Evolutionary conservation across 2,329 filamentous ascomycete genomes (phyloP), one percentile per base, ranked within the genome.

Genomic region (Fusarium papillatum): DNA sequence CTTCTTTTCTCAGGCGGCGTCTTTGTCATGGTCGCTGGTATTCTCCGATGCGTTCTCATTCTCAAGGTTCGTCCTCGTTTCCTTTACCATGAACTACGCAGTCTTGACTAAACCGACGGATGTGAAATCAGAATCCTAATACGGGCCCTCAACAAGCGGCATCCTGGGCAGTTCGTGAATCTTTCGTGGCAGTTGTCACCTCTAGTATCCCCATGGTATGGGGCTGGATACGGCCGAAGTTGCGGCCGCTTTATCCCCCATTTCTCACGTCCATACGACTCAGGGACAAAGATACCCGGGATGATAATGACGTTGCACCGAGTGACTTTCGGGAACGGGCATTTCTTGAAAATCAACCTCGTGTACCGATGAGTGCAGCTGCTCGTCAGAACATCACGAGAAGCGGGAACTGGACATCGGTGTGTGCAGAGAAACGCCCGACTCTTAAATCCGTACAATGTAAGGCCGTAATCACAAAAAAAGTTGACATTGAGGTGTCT

Each of bases 1-100:
- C 66, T 89, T 17, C 83, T 92, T 41, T 91, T 85, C 61, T 80
- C 83, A 9, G 82, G 81, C 2, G 84, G 84, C 5, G 79, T 85
- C 26, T 83, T 85, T 36, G 83, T 86, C 53, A 77, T 84, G 2
- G 74, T 77, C 24, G 82, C 81, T 38, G 83, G 82, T 2, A 82
- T 82, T 6, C 72, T 85, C 11, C 81, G 82, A 38, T 82, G 81
- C 22, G 76, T 81, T 8, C 80, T 85, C 59, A 79, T 85, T 17
- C 64, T 83, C 26, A 76, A 77, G 29, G 82, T 82, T 26, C 10
- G 38, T 43, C 24, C 14, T 16, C 48, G 48, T 17, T 64, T 41
- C 39, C 43, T 19, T 17, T 53, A 41, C 19, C 50, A 17, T 46
- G 46, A 29, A 41, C 55, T 38, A 38, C 31, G 10, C 36, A 39